phyloP scores from a whole-genome alignment of 2,329 filamentous ascomycete genomes.

The Ambrosiella xylebori region DNA sequence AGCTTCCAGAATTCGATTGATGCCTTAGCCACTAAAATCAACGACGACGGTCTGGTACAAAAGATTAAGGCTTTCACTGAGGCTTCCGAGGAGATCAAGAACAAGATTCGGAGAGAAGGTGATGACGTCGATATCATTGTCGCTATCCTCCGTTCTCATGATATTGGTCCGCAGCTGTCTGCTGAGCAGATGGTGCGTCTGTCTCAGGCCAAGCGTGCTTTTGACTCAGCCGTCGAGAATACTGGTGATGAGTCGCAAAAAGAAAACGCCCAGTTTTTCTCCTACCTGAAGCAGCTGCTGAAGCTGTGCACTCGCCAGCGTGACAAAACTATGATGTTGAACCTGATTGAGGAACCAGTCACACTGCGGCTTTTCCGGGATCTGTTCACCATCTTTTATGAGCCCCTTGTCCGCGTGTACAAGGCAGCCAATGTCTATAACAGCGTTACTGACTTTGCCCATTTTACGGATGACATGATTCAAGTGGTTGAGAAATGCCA shows the following conservation, averaged over 20 bases:
- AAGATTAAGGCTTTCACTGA: slow-evolving; percentile 72
- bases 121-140: slow-evolving; percentile 62
- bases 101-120: slow-evolving; percentile 57
- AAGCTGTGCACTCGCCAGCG: slow-evolving; percentile 82
- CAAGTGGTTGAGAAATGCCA: slow-evolving; percentile 50
- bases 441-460: slow-evolving; percentile 88
- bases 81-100: slow-evolving; percentile 57
- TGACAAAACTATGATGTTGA: slow-evolving; percentile 95
- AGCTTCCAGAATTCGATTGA: slow-evolving; percentile 79
- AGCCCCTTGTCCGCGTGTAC: slow-evolving; percentile 90
- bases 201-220: slow-evolving; percentile 90
- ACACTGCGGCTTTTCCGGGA: slow-evolving; percentile 92
- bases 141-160: slow-evolving; percentile 56
- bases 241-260: slow-evolving; percentile 67
- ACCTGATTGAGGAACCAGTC: slow-evolving; percentile 89
- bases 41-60: slow-evolving; percentile 58
- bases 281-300: slow-evolving; percentile 82
- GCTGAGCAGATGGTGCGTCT: slow-evolving; percentile 64
- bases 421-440: slow-evolving; percentile 97
- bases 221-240: slow-evolving; percentile 87
- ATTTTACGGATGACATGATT: slow-evolving; percentile 87
- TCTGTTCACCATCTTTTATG: slow-evolving; percentile 96
- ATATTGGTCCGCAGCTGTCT: slow-evolving; percentile 52
- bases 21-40: slow-evolving; percentile 55
- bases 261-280: slow-evolving; percentile 80